phyloP scores from a whole-genome alignment of 75 land plant species.

The Ceratopteris richardii region DNA sequence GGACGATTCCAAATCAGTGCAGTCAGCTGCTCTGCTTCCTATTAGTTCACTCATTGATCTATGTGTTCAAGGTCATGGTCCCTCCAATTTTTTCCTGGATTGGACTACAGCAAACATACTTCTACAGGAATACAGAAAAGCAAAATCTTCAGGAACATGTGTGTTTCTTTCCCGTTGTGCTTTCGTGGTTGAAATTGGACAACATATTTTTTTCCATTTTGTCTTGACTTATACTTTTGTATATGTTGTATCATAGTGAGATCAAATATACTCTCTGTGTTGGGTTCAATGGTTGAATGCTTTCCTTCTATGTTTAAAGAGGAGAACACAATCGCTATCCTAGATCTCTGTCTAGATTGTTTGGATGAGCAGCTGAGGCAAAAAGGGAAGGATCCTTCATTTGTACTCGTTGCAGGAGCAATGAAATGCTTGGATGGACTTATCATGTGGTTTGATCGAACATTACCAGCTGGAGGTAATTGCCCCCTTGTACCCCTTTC shows the following conservation, averaged over 20 bases:
- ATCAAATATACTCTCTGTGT: constrained; percentile 21
- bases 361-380: constrained; percentile 31
- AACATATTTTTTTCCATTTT: not conserved
- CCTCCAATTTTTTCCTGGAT: constrained; percentile 14
- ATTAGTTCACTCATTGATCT: constrained; percentile 26
- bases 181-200: not conserved
- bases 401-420: constrained; percentile 30
- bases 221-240: too few species aligned
- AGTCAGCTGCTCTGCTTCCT: constrained; percentile 35
- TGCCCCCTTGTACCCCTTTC: not conserved
- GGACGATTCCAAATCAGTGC: constrained; percentile 36
- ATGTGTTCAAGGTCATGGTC: constrained; percentile 4
- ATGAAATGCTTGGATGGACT: constrained; percentile 41
- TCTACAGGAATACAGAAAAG: constrained; percentile 27
- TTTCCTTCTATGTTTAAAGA: constrained; percentile 24
- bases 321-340: constrained; percentile 16
- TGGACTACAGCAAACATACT: constrained; percentile 17
- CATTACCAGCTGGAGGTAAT: constrained; percentile 40
- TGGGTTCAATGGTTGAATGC: constrained; percentile 25
- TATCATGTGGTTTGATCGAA: constrained; percentile 28
- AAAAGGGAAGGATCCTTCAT: constrained; percentile 15
- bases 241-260: constrained; percentile 26
- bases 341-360: constrained; percentile 32
- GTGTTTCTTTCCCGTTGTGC: not conserved
- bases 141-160: constrained; percentile 33